Evolutionary conservation across 495 filamentous ascomycete species (phyloP).

Genomic region (Penicillium samsonianum): DNA sequence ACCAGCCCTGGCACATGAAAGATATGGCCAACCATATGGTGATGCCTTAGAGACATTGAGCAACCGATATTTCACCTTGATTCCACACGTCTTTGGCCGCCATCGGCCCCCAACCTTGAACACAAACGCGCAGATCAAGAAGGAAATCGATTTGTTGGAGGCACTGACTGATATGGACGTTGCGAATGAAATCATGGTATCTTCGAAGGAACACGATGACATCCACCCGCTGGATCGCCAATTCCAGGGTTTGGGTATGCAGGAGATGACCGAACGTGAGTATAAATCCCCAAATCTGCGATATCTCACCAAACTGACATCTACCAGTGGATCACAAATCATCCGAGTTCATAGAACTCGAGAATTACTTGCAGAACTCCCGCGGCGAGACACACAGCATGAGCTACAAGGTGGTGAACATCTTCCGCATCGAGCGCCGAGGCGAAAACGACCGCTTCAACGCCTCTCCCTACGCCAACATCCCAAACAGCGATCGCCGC

Average conservation of each 20-base stretch:
- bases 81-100: slow-evolving; percentile 80
- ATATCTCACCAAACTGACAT: slow-evolving; percentile 5
- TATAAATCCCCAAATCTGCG: not conserved
- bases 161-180: slow-evolving; percentile 81
- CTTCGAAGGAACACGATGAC: slow-evolving; percentile 48
- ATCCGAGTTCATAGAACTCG: slow-evolving; percentile 63
- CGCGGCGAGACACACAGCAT: slow-evolving; percentile 60
- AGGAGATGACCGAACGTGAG: slow-evolving; percentile 61
- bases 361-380: slow-evolving; percentile 65
- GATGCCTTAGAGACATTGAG: slow-evolving; percentile 60
- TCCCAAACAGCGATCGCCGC: slow-evolving; percentile 57
- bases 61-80: slow-evolving; percentile 76
- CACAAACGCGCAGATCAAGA: slow-evolving; percentile 56
- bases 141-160: slow-evolving; percentile 75
- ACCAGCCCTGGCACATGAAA: slow-evolving; percentile 43
- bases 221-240: slow-evolving; percentile 69
- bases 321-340: slow-evolving; percentile 52
- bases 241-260: slow-evolving; percentile 66
- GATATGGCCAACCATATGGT: slow-evolving; percentile 42
- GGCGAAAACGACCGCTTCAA: slow-evolving; percentile 72
- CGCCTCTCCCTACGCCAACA: slow-evolving; percentile 48
- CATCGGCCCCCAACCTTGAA: slow-evolving; percentile 66
- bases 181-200: slow-evolving; percentile 74
- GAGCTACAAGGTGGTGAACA: slow-evolving; percentile 63
- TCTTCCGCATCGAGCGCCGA: slow-evolving; percentile 80